Evolutionary conservation across 2,329 filamentous ascomycete genomes (phyloP).

Genomic region (Neopestalotiopsis sp.): DNA sequence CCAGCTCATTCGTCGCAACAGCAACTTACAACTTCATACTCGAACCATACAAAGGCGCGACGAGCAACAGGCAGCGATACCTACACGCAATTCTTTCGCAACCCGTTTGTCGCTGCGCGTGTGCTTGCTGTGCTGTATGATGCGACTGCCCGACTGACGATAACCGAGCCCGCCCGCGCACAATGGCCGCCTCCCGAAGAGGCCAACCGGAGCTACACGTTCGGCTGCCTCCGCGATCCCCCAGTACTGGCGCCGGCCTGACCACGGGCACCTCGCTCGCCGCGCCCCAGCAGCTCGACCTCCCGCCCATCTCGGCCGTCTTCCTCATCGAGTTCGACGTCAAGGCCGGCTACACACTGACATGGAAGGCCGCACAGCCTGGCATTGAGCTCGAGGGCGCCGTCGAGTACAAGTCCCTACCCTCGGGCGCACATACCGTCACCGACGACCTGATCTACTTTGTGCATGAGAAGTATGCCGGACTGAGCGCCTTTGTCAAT

Average conservation of each 20-base stretch:
- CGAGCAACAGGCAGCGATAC: background rate
- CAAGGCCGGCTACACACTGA: conserved; percentile 88
- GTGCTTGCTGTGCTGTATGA: conserved; percentile 9
- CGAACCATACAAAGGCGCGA: background rate
- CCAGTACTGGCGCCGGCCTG: conserved; percentile 13
- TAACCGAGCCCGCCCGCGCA: conserved; percentile 13
- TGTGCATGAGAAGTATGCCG: conserved; percentile 82
- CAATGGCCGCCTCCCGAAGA: conserved; percentile 40
- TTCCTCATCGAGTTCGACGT: conserved; percentile 93
- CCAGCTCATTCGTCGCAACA: background rate
- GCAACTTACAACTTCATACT: background rate
- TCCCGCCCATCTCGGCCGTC: conserved; percentile 73
- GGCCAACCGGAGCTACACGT: conserved; percentile 41
- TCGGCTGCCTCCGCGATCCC: conserved; percentile 29
- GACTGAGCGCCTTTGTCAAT: conserved; percentile 91
- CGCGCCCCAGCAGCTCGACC: conserved; percentile 44
- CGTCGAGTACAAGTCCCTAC: conserved; percentile 95
- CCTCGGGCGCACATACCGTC: conserved; percentile 90
- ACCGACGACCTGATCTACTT: conserved; percentile 92
- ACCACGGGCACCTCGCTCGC: conserved; percentile 31
- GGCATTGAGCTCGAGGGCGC: conserved; percentile 80
- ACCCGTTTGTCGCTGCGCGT: background rate
- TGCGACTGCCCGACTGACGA: conserved; percentile 17
- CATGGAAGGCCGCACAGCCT: conserved; percentile 79
- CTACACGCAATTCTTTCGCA: background rate